Evolutionary conservation across 2,329 filamentous ascomycete species (phyloP), one percentile per base, ranked within the genome.

Genomic region (Aureobasidium sp.): DNA sequence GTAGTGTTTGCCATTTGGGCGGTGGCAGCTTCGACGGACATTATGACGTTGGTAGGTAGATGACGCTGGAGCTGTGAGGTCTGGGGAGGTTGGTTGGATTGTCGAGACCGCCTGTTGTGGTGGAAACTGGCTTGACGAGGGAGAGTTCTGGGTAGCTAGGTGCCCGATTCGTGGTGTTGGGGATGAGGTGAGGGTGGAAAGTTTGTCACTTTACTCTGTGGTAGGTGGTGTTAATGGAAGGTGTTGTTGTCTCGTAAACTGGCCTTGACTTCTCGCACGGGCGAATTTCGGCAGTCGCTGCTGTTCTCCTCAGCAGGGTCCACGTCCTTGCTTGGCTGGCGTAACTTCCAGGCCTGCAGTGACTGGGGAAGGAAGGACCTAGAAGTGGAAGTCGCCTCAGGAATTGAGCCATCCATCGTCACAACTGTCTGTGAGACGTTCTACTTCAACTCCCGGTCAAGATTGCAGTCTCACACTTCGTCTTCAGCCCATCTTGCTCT

Each of bases 21-120:
- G 81, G 88, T 86, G 83, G 88, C 84, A 83, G 89, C 86, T 79
- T 89, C 87, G 82, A 90, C 85, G 89, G 92, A 96, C 93, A 97
- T 97, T 78, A 79, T 90, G 80, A 79, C 73, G 75, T 74, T 78
- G 81, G 71, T 76, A 76, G 74, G 77, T 79, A 80, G 77, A 78
- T 76, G 77, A 78, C 78, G 81, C 82, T 81, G 63, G 64, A 72
- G 72, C 71, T 67, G 66, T 67, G 68, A 71, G 67, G 67, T 68
- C 66, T 72, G 70, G 62, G 69, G 66, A 64, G 34, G 62, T 67
- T 68, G 70, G 69, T 69, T 70, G 68, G 70, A 62, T 76, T 76
- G 75, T 73, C 73, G 70, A 75, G 71, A 77, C 76, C 76, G 76
- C 75, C 75, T 71, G 70, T 68, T 69, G 71, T 76, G 76, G 77